phyloP scores from a whole-genome alignment of 2,329 filamentous ascomycete species.

The Stachybotrys chlorohalonatus region DNA sequence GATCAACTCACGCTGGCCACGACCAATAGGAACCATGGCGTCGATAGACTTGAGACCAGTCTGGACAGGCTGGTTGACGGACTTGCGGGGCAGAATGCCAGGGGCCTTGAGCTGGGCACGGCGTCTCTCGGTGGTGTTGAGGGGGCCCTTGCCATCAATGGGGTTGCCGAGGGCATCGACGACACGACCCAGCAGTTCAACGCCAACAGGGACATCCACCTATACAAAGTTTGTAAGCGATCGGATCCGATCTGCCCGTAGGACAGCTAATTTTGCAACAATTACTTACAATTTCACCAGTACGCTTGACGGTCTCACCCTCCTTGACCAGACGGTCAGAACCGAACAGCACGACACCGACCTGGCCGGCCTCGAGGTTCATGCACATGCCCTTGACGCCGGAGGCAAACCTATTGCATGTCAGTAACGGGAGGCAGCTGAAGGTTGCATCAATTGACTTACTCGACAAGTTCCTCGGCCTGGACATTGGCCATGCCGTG shows the following conservation, averaged over 20 bases:
- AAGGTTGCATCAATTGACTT: conserved; percentile 35
- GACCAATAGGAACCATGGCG: conserved; percentile 98
- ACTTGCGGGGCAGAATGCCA: conserved; percentile 92
- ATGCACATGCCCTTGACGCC: conserved; percentile 99
- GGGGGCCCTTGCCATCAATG: conserved; percentile 97
- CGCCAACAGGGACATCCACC: conserved; percentile 94
- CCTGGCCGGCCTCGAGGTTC: conserved; percentile 99
- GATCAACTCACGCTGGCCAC: conserved; percentile 99
- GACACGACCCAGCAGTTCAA: conserved; percentile 92
- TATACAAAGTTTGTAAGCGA: conserved; percentile 23
- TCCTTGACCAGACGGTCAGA: conserved; percentile 99
- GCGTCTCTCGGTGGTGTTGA: conserved; percentile 84
- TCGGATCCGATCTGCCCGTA: too few relatives aligned
- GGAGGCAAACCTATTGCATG: conserved; percentile 75
- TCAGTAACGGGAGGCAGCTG: conserved; percentile 7
- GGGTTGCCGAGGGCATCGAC: conserved; percentile 98
- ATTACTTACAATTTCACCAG: conserved; percentile 86
- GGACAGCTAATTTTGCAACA: too few relatives aligned
- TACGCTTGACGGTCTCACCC: conserved; percentile 99
- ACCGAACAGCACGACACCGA: conserved; percentile 99
- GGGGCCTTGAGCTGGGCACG: conserved; percentile 99
- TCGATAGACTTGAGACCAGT: conserved; percentile 99
- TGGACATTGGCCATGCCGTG: conserved; percentile 99
- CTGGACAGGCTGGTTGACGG: conserved; percentile 98
- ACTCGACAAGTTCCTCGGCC: conserved; percentile 99